phyloP scores from a whole-genome alignment of 2,329 filamentous ascomycete genomes.

The Trichocomaceae sp. region DNA sequence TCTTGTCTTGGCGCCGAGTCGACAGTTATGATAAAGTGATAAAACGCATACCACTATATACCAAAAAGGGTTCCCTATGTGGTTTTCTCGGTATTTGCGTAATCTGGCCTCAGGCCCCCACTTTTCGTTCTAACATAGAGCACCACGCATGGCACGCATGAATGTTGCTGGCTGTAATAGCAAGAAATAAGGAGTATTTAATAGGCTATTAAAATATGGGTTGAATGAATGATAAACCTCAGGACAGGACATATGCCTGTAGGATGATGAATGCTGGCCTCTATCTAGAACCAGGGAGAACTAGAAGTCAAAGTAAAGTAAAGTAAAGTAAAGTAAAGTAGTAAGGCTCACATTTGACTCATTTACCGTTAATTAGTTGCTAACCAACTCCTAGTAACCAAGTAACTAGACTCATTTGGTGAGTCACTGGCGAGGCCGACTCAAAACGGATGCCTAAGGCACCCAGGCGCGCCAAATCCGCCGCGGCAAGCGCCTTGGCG shows the following conservation, averaged over 20 bases:
- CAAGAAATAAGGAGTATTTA: neutral
- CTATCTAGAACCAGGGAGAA: neutral
- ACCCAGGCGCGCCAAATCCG: neutral
- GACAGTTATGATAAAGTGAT: too few species aligned
- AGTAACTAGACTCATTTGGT: neutral
- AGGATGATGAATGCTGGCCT: neutral
- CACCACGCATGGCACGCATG: too few species aligned
- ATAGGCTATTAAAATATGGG: neutral
- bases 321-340: neutral
- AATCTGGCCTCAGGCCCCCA: too few species aligned
- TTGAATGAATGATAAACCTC: neutral
- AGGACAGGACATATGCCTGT: neutral
- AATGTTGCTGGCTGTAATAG: neutral
- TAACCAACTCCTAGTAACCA: too few species aligned
- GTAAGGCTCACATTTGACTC: neutral
- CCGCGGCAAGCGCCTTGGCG: slow-evolving; percentile 8
- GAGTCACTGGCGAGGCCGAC: neutral
- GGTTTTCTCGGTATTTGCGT: too few species aligned
- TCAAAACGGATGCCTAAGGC: neutral
- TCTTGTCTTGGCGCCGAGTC: neutral
- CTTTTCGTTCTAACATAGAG: too few species aligned
- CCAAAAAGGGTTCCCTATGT: too few species aligned
- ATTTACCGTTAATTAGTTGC: too few species aligned
- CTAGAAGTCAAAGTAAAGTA: neutral
- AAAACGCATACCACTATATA: too few species aligned